These are phyloP conservation scores for Aspergillus awamori DNA, from an alignment of 2,329 filamentous ascomycete genomes.

Conservation along the genomic window DNA sequence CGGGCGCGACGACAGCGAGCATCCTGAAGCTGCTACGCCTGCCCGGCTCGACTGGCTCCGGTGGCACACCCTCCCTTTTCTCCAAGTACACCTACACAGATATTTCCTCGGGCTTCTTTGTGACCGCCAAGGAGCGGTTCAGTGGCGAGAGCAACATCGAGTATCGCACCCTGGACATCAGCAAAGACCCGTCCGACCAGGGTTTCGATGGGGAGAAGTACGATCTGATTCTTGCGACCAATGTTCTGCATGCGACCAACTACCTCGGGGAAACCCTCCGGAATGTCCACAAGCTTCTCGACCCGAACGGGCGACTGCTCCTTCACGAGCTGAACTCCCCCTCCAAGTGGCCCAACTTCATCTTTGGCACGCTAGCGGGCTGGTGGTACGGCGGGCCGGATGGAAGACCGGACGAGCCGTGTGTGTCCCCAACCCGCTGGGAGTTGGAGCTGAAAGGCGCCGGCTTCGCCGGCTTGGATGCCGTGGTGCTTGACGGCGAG, in stretches of 20 bases:
- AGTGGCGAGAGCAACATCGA: slow-evolving; percentile 16
- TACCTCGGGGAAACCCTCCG: slow-evolving; percentile 22
- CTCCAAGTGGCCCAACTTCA: slow-evolving; percentile 7
- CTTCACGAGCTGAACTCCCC: slow-evolving; percentile 6
- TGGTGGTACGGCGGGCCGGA: slow-evolving; percentile 15
- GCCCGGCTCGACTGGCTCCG: neutral
- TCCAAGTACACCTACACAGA: slow-evolving; percentile 27
- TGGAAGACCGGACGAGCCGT: slow-evolving; percentile 8
- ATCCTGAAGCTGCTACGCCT: slow-evolving; percentile 7
- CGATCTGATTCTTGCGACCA: slow-evolving; percentile 30
- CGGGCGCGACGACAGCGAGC: slow-evolving; percentile 18
- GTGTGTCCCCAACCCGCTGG: slow-evolving; percentile 5
- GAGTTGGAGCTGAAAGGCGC: slow-evolving; percentile 3
- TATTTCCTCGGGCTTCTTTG: slow-evolving; percentile 29
- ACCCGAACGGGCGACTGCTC: slow-evolving; percentile 41
- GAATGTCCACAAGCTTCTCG: slow-evolving; percentile 25
- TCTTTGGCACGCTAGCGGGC: slow-evolving; percentile 8
- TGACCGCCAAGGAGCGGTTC: slow-evolving; percentile 24
- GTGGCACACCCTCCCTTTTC: slow-evolving; percentile 3
- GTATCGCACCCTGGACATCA: slow-evolving; percentile 31
- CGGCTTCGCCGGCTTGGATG: slow-evolving; percentile 13
- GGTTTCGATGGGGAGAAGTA: slow-evolving; percentile 29
- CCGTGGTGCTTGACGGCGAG: neutral
- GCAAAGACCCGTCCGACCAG: slow-evolving; percentile 27
- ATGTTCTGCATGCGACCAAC: slow-evolving; percentile 13